phyloP scores from a whole-genome alignment of 2,329 filamentous ascomycete genomes.

The Ilyonectria destructans region DNA sequence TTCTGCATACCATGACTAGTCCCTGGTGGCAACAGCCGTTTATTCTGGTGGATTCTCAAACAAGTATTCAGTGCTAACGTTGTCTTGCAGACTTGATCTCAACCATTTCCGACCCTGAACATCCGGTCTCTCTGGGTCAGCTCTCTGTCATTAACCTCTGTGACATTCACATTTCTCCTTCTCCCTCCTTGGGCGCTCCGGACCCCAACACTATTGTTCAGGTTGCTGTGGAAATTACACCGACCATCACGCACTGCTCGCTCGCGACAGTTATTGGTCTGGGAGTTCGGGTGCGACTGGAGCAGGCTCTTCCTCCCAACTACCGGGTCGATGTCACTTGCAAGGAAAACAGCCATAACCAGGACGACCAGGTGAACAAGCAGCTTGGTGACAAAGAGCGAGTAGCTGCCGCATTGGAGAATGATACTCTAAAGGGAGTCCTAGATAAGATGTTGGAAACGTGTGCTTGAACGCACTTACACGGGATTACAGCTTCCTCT shows the following conservation, averaged over 20 bases:
- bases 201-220: constrained; percentile 74
- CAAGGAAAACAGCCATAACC: constrained; percentile 96
- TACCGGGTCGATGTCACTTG: constrained; percentile 94
- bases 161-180: constrained; percentile 83
- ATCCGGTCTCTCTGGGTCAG: constrained; percentile 93
- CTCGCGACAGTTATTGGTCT: constrained; percentile 96
- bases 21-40: not conserved
- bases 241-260: constrained; percentile 97
- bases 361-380: constrained; percentile 96
- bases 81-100: constrained; percentile 84
- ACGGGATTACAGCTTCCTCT: constrained; percentile 4
- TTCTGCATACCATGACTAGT: not conserved
- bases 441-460: constrained; percentile 95
- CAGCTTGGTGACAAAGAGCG: constrained; percentile 97
- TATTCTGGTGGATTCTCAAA: not conserved
- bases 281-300: constrained; percentile 90
- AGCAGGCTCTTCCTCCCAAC: constrained; percentile 91
- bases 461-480: constrained; percentile 72
- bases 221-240: constrained; percentile 91
- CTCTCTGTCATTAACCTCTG: constrained; percentile 96
- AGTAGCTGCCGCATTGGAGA: constrained; percentile 94
- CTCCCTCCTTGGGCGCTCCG: constrained; percentile 57
- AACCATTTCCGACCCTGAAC: constrained; percentile 95
- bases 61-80: constrained; percentile 39
- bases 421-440: constrained; percentile 89